These are phyloP conservation scores for Fusarium xylarioides DNA, from an alignment of 2,329 filamentous ascomycete species.

Conservation along the genomic window DNA sequence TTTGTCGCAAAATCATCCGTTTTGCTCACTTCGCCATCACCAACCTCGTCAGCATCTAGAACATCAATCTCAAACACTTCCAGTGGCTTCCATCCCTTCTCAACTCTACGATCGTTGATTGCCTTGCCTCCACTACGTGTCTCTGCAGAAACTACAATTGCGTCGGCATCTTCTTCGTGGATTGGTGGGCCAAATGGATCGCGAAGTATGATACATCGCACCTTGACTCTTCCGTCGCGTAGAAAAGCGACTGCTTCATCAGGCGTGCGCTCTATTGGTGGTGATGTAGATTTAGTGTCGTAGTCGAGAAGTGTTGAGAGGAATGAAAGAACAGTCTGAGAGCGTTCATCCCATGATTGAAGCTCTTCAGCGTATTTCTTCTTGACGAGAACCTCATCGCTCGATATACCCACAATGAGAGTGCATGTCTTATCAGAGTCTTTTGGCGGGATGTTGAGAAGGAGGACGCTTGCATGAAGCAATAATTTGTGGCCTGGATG, in stretches of 20 bases:
- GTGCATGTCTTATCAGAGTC: constrained; percentile 56
- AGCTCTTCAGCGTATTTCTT: constrained; percentile 88
- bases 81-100: constrained; percentile 78
- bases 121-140: constrained; percentile 84
- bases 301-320: constrained; percentile 69
- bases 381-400: constrained; percentile 83
- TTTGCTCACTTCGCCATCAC: constrained; percentile 50
- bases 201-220: constrained; percentile 85
- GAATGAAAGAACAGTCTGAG: constrained; percentile 75
- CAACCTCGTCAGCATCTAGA: constrained; percentile 65
- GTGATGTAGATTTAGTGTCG: constrained; percentile 44
- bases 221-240: constrained; percentile 65
- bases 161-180: constrained; percentile 79
- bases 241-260: constrained; percentile 59
- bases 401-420: constrained; percentile 87
- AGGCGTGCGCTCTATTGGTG: constrained; percentile 17
- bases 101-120: constrained; percentile 83
- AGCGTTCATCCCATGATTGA: constrained; percentile 81
- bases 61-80: constrained; percentile 92
- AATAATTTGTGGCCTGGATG: constrained; percentile 97
- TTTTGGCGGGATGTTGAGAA: constrained; percentile 64
- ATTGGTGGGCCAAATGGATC: constrained; percentile 93
- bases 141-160: constrained; percentile 87
- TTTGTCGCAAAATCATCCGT: constrained; percentile 74
- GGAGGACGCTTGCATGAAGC: constrained; percentile 83